These are phyloP conservation scores for Cyanidium caldarium DNA, from an alignment of 23 red algal species.

Conservation along the genomic window DNA sequence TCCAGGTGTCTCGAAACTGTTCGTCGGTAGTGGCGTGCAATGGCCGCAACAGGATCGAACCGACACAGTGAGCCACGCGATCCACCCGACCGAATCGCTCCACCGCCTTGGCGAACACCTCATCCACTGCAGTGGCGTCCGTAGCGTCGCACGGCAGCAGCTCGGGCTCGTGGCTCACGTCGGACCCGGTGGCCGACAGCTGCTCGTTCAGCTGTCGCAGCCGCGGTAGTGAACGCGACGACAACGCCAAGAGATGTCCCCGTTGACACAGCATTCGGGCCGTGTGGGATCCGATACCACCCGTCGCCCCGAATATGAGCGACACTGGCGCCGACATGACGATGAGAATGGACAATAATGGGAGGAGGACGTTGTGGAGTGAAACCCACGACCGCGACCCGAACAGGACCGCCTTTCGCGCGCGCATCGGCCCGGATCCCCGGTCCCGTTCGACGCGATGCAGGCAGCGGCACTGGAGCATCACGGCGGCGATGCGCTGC, in stretches of 20 bases:
- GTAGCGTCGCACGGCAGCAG: background rate
- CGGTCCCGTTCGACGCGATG: no score
- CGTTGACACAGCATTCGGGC: background rate
- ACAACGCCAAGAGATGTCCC: background rate
- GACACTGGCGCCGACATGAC: background rate
- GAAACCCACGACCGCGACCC: no score
- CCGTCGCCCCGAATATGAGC: background rate
- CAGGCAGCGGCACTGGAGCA: no score
- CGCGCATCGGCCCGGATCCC: no score
- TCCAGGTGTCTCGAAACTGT: background rate
- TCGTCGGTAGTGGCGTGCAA: background rate
- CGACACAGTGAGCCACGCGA: conserved; percentile 11
- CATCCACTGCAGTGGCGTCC: background rate
- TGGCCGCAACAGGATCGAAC: conserved; percentile 12
- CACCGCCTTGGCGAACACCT: background rate
- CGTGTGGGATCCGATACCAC: background rate
- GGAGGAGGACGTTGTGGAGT: no score
- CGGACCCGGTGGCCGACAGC: background rate
- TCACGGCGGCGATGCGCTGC: no score
- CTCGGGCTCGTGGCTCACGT: background rate
- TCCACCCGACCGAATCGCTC: background rate
- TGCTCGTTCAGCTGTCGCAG: background rate
- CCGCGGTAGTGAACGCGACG: background rate
- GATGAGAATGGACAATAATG: no score
- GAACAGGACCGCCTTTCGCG: no score